Base-by-base conservation (phyloP, 176 grass and related monocot species). In the Themeda triandra region DNA sequence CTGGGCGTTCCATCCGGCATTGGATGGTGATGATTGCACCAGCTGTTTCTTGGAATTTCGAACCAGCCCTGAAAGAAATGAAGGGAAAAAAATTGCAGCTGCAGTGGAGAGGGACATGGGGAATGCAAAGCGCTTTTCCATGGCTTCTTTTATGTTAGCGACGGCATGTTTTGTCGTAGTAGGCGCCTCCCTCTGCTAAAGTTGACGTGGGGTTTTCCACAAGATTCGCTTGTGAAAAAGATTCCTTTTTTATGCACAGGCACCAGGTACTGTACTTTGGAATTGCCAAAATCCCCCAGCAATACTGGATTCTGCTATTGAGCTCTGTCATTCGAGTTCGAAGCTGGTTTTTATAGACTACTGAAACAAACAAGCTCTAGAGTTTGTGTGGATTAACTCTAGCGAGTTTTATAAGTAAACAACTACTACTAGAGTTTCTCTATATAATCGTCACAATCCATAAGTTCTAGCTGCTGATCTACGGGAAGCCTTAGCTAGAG, bases 111-210 rank as follows among this genome's bases (percentile, higher is more conserved):
- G 9, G 37, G 46, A 54, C 63, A 15, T n/a, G 31, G 18, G 63
- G 64, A 66, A 79, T 29, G 68, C n/a, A 89, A 86, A 86, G 83
- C 21, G 69, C 83, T 78, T 90, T 79, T 44, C 13, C 66, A 73
- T 78, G 77, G 21, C 72, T 14, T 42, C 82, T 64, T 88, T 85
- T 59, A 68, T 56, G n/a, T n/a, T n/a, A 17, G 82, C 23, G 71
- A 84, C 64, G 28, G 71, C 63, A 81, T 42, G 85, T 71, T 54
- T 54, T 70, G 63, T 66, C 79, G 66, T 81, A 73, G 77, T 18
- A 73, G 68, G 76, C 67, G 45, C 45, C 48, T 71, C 39, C 84
- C 17, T 69, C 15, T 70, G 71, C 21, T 66, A 84, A 81, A 80
- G 81, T 62, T 28, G 31, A n/a, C 35, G 66, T 67, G 71, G 81